A percentile compares a stretch with the other conserved stretches of the same genome.
phyloP scores from a whole-genome alignment of 768 basidiomycete species.

The Pleurotus eryngii region DNA sequence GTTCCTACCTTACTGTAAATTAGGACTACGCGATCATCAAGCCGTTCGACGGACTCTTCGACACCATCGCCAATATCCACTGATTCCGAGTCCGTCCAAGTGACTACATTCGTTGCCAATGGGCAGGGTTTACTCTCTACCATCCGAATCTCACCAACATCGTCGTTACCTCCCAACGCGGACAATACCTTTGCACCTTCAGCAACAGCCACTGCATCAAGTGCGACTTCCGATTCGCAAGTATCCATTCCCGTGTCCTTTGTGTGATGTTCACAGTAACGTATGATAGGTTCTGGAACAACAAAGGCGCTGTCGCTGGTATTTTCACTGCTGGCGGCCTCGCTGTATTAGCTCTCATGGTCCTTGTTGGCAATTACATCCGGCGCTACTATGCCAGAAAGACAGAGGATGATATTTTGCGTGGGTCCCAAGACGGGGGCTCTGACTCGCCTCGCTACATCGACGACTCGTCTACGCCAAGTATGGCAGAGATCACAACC shows the following conservation, averaged over 20 bases:
- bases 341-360: constrained; percentile 26
- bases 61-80: neutral
- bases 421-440: neutral
- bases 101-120: neutral
- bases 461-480: neutral
- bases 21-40: neutral
- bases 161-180: neutral
- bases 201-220: neutral
- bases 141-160: neutral
- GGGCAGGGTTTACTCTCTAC: neutral
- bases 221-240: constrained; percentile 4
- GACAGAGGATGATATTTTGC: neutral
- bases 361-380: constrained; percentile 11
- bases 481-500: constrained; percentile 4
- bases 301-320: constrained; percentile 44
- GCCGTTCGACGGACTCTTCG: neutral
- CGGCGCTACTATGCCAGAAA: constrained; percentile 1
- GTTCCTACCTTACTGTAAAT: no score
- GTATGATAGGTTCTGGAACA: constrained; percentile 38
- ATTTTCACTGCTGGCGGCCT: constrained; percentile 41
- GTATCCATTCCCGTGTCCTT: neutral
- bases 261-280: neutral
- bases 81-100: neutral
- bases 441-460: neutral
- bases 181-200: neutral